Evolutionary conservation across 306 rosid species (phyloP).

Genomic region (Medicago truncatula): DNA sequence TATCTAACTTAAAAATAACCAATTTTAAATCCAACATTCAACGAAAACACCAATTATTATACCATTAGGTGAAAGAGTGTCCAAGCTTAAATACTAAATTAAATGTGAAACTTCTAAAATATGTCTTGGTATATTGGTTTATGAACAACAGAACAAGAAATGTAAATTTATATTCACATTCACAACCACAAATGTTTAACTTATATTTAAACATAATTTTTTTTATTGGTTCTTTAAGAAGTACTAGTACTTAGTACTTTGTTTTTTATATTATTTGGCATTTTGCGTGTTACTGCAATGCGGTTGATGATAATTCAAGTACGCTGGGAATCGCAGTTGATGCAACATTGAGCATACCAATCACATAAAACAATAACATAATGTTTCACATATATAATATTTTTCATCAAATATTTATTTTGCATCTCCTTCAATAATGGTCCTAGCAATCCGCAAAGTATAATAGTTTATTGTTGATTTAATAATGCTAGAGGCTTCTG

Average conservation of each 20-base stretch:
- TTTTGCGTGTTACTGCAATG: conserved; percentile 13
- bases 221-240: too few relatives aligned
- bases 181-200: too few relatives aligned
- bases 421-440: conserved; percentile 23
- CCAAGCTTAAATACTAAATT: too few relatives aligned
- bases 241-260: background rate
- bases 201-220: too few relatives aligned
- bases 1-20: too few relatives aligned
- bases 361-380: conserved; percentile 16
- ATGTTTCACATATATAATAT: conserved; percentile 50
- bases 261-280: conserved; percentile 39
- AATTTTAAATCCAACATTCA: too few relatives aligned
- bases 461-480: conserved; percentile 26
- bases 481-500: conserved; percentile 43
- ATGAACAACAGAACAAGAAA: too few relatives aligned
- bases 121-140: too few relatives aligned
- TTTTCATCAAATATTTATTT: conserved; percentile 14
- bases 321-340: conserved; percentile 9
- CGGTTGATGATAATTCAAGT: conserved; percentile 37
- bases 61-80: too few relatives aligned
- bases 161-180: too few relatives aligned
- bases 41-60: too few relatives aligned
- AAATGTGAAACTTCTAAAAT: too few relatives aligned
- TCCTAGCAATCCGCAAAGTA: conserved; percentile 49
- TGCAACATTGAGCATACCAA: background rate